Conservation (phyloP, 768 basidiomycete genomes). For the Suillus plorans region DNA sequence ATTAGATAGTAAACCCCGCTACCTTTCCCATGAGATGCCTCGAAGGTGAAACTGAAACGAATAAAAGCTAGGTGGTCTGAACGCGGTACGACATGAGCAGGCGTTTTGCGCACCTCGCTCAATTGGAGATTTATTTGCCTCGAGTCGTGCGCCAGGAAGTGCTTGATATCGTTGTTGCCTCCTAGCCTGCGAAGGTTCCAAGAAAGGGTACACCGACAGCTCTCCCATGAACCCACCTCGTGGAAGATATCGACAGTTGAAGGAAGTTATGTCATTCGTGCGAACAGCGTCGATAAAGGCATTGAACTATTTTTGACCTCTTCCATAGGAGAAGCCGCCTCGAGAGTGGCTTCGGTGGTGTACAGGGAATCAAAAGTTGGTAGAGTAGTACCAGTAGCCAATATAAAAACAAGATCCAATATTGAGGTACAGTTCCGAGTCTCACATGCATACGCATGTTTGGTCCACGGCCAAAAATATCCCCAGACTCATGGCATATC, state of each 20-base stretch:
- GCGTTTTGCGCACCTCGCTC: slow-evolving; percentile 21
- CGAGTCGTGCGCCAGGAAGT: slow-evolving; percentile 38
- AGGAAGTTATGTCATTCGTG: slow-evolving; percentile 4
- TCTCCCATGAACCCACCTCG: slow-evolving; percentile 41
- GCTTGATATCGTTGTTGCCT: slow-evolving; percentile 28
- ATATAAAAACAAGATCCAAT: neutral
- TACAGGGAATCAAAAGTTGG: slow-evolving; percentile 22
- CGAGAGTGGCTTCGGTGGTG: slow-evolving; percentile 13
- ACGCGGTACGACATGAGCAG: slow-evolving; percentile 39
- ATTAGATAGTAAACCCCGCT: slow-evolving; percentile 57
- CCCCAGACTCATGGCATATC: neutral
- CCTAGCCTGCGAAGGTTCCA: slow-evolving; percentile 53
- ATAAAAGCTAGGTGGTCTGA: slow-evolving; percentile 59
- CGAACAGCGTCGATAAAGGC: slow-evolving; percentile 14
- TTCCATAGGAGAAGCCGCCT: slow-evolving; percentile 10
- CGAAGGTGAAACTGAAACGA: slow-evolving; percentile 56
- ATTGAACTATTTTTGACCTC: slow-evolving; percentile 19
- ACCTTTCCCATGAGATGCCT: slow-evolving; percentile 44
- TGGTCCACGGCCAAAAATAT: neutral
- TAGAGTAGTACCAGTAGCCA: neutral
- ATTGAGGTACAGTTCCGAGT: neutral
- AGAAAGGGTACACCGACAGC: slow-evolving; percentile 50
- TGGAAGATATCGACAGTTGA: slow-evolving; percentile 18
- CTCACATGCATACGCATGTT: neutral
- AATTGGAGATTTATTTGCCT: slow-evolving; percentile 15